These are phyloP conservation scores for Hirschfeldia incana DNA, from an alignment of 345 rosid genomes.

Conservation along the genomic window DNA sequence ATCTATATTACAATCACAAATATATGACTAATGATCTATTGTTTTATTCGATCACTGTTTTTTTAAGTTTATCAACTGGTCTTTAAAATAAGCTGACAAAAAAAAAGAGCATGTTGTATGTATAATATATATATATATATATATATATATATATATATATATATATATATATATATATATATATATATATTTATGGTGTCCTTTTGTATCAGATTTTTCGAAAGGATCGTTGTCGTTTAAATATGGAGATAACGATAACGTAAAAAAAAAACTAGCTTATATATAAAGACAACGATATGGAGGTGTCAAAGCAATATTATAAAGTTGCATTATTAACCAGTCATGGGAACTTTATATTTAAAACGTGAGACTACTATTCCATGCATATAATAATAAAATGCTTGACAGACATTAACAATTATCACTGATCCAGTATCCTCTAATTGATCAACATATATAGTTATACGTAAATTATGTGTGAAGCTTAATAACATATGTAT, in stretches of 20 bases:
- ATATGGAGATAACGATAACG: conserved; percentile 15
- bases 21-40: not conserved
- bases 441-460: too few relatives aligned
- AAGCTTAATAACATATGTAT: too few relatives aligned
- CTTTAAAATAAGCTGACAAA: not conserved
- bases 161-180: not conserved
- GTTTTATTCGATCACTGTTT: not conserved
- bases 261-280: conserved; percentile 25
- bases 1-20: conserved; percentile 11
- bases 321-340: conserved; percentile 1
- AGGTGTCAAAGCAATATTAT: conserved; percentile 17
- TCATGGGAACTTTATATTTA: not conserved
- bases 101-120: conserved; percentile 5
- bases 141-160: not conserved
- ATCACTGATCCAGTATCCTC: not conserved
- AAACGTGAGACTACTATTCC: not conserved
- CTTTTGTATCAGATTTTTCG: conserved; percentile 7
- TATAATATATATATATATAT: not conserved
- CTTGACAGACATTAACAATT: not conserved
- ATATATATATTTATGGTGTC: not conserved
- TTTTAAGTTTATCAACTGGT: conserved; percentile 7
- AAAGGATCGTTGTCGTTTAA: conserved; percentile 32
- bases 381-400: not conserved
- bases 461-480: too few relatives aligned
- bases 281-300: conserved; percentile 32